Conservation (phyloP, 352 stramenopile genomes). For the Pythium rishiriense region DNA sequence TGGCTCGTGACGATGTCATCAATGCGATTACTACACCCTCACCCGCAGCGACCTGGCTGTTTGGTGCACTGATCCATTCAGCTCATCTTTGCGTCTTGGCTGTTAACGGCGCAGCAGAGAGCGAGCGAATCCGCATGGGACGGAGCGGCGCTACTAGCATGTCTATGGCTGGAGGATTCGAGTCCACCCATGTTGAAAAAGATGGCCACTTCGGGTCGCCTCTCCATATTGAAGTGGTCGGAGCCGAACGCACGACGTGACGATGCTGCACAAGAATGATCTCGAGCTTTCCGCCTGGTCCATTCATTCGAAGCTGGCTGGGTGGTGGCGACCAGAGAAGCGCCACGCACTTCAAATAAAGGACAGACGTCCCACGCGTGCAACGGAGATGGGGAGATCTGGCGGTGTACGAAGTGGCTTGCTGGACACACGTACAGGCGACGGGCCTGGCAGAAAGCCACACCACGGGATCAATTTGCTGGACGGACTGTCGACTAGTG, state of each 20-base stretch:
- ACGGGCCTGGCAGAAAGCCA: neutral
- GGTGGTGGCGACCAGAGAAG: neutral
- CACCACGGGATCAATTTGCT: neutral
- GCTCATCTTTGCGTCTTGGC: no score
- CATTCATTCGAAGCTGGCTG: neutral
- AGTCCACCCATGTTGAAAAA: neutral
- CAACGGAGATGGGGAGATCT: neutral
- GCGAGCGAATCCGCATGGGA: neutral
- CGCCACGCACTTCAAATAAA: neutral
- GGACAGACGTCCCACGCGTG: neutral
- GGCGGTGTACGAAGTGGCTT: neutral
- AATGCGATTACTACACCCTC: no score
- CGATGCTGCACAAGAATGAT: neutral
- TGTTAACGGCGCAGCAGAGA: no score
- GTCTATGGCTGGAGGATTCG: no score
- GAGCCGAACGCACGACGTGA: neutral
- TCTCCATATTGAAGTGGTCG: neutral
- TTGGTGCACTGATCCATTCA: no score
- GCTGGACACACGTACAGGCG: neutral
- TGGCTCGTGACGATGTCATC: neutral
- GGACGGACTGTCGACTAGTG: no score
- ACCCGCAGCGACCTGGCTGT: no score
- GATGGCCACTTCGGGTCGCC: no score
- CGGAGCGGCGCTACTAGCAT: neutral
- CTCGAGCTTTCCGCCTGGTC: neutral